Percentiles rank a stretch among this genome's conserved stretches.
These are phyloP conservation scores for Silene uniflora DNA, from an alignment of 148 eudicot species.

Conservation along the genomic window DNA sequence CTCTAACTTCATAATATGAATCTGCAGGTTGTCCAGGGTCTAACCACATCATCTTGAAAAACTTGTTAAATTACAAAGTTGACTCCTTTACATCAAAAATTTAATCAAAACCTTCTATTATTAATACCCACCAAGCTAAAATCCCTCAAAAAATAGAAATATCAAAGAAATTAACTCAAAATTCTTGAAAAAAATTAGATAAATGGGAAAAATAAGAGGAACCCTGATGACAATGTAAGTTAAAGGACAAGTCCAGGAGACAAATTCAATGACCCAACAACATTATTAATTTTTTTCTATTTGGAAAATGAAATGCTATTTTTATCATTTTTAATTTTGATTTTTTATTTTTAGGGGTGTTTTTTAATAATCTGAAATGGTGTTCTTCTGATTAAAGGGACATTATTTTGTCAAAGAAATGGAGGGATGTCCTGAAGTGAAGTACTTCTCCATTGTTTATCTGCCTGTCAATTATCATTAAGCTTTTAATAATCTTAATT, in stretches of 20 bases:
- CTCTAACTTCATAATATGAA: conserved; percentile 74
- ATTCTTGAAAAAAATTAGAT: not conserved
- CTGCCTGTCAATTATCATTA: not conserved
- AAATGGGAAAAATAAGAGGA: conserved; percentile 12
- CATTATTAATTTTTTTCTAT: not conserved
- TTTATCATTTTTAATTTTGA: not conserved
- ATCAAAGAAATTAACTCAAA: conserved; percentile 10
- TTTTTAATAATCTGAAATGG: too few species aligned
- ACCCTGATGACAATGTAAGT: conserved; percentile 25
- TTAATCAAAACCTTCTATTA: conserved; percentile 10
- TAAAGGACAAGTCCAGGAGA: conserved; percentile 8
- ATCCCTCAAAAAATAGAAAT: not conserved
- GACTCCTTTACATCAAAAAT: conserved; percentile 20
- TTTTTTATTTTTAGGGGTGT: too few species aligned
- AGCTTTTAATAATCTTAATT: not conserved
- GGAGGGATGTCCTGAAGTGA: conserved; percentile 6
- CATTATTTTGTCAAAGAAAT: not conserved
- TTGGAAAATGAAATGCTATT: not conserved
- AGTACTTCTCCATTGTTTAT: not conserved
- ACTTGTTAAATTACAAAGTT: not conserved
- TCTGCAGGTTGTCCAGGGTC: conserved; percentile 80
- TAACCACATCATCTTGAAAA: conserved; percentile 53
- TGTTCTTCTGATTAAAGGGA: too few species aligned
- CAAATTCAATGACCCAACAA: conserved; percentile 17
- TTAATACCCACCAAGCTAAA: not conserved